A percentile compares a stretch with the other conserved stretches of the same genome.
phyloP scores from a whole-genome alignment of 495 filamentous ascomycete genomes.

The Penicillium diatomitis region DNA sequence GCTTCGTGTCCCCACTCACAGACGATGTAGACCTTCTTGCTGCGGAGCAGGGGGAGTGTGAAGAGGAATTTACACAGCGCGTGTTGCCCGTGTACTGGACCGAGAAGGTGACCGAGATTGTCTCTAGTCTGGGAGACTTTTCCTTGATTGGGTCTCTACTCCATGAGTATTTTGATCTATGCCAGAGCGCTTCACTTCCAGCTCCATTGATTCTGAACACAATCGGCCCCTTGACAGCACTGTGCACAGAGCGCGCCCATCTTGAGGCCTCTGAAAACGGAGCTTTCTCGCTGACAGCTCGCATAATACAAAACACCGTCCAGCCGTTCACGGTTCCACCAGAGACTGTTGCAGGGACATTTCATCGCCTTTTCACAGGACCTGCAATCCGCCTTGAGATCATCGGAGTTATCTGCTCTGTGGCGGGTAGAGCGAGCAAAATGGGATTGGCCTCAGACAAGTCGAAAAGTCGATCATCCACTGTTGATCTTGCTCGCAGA shows the following conservation, averaged over 20 bases:
- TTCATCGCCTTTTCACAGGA: constrained; percentile 19
- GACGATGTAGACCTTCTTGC: constrained; percentile 13
- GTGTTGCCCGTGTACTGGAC: constrained; percentile 20
- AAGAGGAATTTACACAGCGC: neutral
- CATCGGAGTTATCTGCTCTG: constrained; percentile 17
- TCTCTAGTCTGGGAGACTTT: constrained; percentile 15
- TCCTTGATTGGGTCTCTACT: constrained; percentile 12
- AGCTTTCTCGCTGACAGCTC: neutral
- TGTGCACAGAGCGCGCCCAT: neutral
- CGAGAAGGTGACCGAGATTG: constrained; percentile 12
- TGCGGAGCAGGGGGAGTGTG: constrained; percentile 1
- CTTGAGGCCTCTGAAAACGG: neutral
- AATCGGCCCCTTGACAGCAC: constrained; percentile 1
- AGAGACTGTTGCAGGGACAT: constrained; percentile 7
- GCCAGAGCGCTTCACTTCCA: constrained; percentile 16
- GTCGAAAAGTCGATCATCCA: constrained; percentile 1
- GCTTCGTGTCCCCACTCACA: constrained; percentile 18
- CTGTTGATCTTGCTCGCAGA: constrained; percentile 13
- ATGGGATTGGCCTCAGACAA: constrained; percentile 15
- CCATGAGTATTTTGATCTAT: constrained; percentile 19
- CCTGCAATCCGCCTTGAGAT: constrained; percentile 20
- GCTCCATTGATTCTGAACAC: constrained; percentile 17
- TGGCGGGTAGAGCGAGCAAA: constrained; percentile 20
- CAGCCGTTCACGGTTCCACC: constrained; percentile 12
- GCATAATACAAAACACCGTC: constrained; percentile 20